Conservation (phyloP, 2,329 filamentous ascomycete genomes). For the Emergomyces pasteurianus region DNA sequence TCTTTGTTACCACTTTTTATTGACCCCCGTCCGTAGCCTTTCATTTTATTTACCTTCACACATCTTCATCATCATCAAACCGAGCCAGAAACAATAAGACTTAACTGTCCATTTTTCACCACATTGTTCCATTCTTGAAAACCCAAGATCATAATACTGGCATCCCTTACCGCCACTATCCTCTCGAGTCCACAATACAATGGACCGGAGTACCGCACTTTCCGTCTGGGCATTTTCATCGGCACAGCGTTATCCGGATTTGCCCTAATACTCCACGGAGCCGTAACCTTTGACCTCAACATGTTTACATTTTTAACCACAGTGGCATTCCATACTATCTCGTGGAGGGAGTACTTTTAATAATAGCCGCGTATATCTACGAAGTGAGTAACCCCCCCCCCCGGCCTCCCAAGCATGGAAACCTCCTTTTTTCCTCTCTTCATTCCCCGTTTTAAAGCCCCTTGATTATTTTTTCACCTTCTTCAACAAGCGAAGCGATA, state of each 20-base stretch:
- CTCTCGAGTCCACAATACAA: slow-evolving; percentile 25
- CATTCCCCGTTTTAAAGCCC: background rate
- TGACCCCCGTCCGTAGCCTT: background rate
- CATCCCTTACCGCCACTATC: slow-evolving; percentile 19
- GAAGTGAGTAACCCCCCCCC: slow-evolving; percentile 8
- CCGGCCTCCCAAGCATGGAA: no score
- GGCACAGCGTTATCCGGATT: slow-evolving; percentile 23
- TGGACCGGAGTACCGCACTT: slow-evolving; percentile 17
- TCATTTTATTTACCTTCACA: background rate
- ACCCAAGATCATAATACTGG: slow-evolving; percentile 19
- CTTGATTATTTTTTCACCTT: background rate
- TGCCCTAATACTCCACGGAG: slow-evolving; percentile 22
- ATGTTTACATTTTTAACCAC: slow-evolving; percentile 14
- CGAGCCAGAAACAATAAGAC: no score
- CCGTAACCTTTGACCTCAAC: slow-evolving; percentile 16
- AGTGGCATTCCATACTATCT: slow-evolving; percentile 24
- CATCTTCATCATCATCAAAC: background rate
- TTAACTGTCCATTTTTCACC: background rate
- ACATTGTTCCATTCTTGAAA: background rate
- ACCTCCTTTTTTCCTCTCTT: no score
- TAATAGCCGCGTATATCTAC: slow-evolving; percentile 21
- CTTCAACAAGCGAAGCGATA: background rate
- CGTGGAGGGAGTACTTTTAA: slow-evolving; percentile 20
- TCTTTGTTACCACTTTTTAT: background rate
- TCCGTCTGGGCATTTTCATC: slow-evolving; percentile 20